phyloP scores from a whole-genome alignment of 1,139 yeast genomes.

The Scheffersomyces segobiensis region DNA sequence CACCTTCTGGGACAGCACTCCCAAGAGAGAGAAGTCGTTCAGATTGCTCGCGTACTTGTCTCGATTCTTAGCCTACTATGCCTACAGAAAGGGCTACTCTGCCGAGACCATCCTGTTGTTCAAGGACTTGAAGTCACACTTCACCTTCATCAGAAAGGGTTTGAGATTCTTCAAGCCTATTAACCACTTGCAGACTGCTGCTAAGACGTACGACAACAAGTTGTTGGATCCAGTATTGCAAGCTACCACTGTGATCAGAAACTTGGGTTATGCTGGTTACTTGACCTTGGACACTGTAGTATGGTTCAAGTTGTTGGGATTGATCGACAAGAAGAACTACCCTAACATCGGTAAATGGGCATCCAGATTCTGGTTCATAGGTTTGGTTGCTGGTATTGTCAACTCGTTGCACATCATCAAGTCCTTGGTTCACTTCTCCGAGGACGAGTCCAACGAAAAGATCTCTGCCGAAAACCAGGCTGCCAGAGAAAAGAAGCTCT shows the following conservation, averaged over 20 bases:
- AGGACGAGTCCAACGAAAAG: conserved; percentile 27
- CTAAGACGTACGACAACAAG: conserved; percentile 70
- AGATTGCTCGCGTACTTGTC: conserved; percentile 82
- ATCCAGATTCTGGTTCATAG: conserved; percentile 78
- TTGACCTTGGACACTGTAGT: conserved; percentile 71
- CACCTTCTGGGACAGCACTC: conserved; percentile 64
- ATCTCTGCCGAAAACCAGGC: conserved; percentile 21
- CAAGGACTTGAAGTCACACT: conserved; percentile 54
- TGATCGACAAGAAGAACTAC: conserved; percentile 36
- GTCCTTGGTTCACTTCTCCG: conserved; percentile 11
- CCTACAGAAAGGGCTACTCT: conserved; percentile 60
- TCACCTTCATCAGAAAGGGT: conserved; percentile 77
- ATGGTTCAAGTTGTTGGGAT: conserved; percentile 60
- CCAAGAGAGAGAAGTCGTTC: conserved; percentile 72
- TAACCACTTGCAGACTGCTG: conserved; percentile 69
- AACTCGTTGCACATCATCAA: conserved; percentile 47
- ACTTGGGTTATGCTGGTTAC: conserved; percentile 74
- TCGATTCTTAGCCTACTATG: conserved; percentile 67
- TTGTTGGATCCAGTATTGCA: conserved; percentile 65
- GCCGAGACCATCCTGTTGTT: conserved; percentile 51
- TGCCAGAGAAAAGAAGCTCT: conserved; percentile 33
- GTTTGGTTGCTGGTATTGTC: conserved; percentile 62
- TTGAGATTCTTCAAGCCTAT: conserved; percentile 85
- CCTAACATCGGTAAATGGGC: conserved; percentile 42
- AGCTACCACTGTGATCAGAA: conserved; percentile 60